Percentiles rank a stretch among this genome's conserved stretches.
phyloP scores from a whole-genome alignment of 2,329 filamentous ascomycete genomes.

The Fusarium sp. region DNA sequence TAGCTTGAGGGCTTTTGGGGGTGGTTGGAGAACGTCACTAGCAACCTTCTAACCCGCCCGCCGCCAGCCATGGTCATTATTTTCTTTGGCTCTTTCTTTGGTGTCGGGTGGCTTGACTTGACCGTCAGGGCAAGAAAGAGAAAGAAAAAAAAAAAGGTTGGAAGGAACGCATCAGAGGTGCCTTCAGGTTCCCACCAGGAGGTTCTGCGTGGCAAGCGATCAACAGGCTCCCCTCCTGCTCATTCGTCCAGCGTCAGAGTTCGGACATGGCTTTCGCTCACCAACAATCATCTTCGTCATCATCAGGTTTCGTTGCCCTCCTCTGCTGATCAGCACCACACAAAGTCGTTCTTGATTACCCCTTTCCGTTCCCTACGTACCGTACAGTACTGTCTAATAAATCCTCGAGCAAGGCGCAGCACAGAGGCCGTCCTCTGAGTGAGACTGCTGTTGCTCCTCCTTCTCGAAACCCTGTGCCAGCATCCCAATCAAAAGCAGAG shows the following conservation, averaged over 20 bases:
- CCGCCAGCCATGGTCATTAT: constrained; percentile 31
- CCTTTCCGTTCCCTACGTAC: neutral
- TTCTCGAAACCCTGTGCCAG: neutral
- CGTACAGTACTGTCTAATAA: neutral
- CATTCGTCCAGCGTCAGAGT: constrained; percentile 19
- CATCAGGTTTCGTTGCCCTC: constrained; percentile 17
- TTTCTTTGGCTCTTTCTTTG: constrained; percentile 16
- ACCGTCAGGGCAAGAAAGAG: constrained; percentile 4
- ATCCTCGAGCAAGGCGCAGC: constrained; percentile 12
- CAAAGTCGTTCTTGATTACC: constrained; percentile 7
- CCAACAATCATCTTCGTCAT: constrained; percentile 26
- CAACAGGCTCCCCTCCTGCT: constrained; percentile 14
- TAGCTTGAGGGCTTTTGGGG: constrained; percentile 16
- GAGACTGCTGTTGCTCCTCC: constrained; percentile 8
- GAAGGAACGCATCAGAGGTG: constrained; percentile 9
- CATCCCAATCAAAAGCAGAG: constrained; percentile 8
- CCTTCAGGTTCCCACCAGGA: constrained; percentile 1
- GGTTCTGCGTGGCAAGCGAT: constrained; percentile 32
- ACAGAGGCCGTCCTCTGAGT: neutral
- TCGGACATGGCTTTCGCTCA: neutral
- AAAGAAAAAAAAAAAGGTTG: neutral
- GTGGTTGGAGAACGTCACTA: constrained; percentile 38
- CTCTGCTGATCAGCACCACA: constrained; percentile 25
- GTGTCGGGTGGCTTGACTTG: constrained; percentile 19
- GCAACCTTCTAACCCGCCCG: constrained; percentile 2